These are phyloP conservation scores for Phytophthora pistaciae DNA, from an alignment of 352 stramenopile species.

Conservation along the genomic window DNA sequence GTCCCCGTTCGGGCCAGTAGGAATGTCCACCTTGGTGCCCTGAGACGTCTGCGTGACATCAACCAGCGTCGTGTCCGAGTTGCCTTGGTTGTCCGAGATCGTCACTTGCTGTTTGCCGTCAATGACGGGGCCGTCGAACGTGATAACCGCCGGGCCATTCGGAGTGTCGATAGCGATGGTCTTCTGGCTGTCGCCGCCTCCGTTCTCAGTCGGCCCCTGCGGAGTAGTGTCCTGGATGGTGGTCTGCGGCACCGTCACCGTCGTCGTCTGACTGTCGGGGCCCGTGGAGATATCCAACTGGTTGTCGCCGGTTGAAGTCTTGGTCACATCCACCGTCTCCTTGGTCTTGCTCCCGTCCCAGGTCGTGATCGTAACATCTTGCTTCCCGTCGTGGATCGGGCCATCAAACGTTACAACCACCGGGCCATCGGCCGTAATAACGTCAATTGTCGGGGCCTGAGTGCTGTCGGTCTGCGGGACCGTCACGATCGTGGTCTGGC, in stretches of 20 bases:
- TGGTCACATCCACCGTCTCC: not conserved
- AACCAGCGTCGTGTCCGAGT: not conserved
- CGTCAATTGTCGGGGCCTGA: not conserved
- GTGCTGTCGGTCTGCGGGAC: not conserved
- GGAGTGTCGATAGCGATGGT: not conserved
- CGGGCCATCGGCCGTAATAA: slow-evolving; percentile 2
- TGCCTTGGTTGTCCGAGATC: not conserved
- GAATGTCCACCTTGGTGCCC: not conserved
- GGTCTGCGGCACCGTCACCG: not conserved
- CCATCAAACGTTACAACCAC: not conserved
- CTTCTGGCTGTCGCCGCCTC: not conserved
- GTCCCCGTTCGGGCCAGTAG: not conserved
- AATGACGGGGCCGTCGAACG: not conserved
- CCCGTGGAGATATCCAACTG: not conserved
- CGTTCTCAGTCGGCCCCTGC: not conserved
- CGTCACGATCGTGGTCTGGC: not conserved
- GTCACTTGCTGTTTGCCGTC: not conserved
- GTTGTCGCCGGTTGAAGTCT: not conserved
- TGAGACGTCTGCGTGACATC: not conserved
- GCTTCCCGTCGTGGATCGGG: not conserved
- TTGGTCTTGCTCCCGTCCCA: not conserved
- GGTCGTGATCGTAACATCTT: slow-evolving; percentile 11
- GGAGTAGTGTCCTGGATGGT: not conserved
- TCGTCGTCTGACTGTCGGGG: not conserved
- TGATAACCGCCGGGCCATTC: not conserved